A percentile compares a stretch with the other conserved stretches of the same genome.
These are phyloP conservation scores for Batkoa obscura DNA, from an alignment of 371 early-diverging fungal species.

Conservation along the genomic window DNA sequence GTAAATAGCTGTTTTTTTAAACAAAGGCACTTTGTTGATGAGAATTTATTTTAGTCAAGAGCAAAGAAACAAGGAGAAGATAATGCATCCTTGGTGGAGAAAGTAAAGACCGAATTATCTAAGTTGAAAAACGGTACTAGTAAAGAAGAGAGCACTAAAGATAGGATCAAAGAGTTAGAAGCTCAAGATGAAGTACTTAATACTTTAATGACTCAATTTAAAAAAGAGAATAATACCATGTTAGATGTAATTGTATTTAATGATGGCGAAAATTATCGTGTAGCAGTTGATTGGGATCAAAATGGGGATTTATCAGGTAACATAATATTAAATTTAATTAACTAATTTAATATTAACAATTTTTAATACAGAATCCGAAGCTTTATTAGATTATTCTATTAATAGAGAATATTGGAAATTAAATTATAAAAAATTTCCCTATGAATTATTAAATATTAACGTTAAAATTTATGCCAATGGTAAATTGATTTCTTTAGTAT, in stretches of 20 bases:
- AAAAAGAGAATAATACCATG: conserved; percentile 56
- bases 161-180: conserved; percentile 26
- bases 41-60: background rate
- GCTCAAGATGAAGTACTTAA: conserved; percentile 48
- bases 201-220: conserved; percentile 26
- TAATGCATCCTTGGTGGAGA: background rate
- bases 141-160: conserved; percentile 13
- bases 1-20: conserved; percentile 11
- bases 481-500: conserved; percentile 55
- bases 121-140: conserved; percentile 36
- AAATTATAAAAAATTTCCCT: conserved; percentile 21
- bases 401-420: conserved; percentile 56
- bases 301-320: conserved; percentile 56
- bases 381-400: conserved; percentile 58
- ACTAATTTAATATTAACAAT: conserved; percentile 2
- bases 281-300: conserved; percentile 57
- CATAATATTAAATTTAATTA: background rate
- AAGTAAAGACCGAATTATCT: conserved; percentile 47
- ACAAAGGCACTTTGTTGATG: background rate
- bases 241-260: conserved; percentile 72
- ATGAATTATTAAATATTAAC: conserved; percentile 64
- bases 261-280: conserved; percentile 76
- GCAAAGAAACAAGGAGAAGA: background rate
- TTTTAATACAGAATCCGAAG: conserved; percentile 19
- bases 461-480: conserved; percentile 85